These are phyloP conservation scores for Phytophthora capsici DNA, from an alignment of 352 stramenopile genomes.

Conservation along the genomic window DNA sequence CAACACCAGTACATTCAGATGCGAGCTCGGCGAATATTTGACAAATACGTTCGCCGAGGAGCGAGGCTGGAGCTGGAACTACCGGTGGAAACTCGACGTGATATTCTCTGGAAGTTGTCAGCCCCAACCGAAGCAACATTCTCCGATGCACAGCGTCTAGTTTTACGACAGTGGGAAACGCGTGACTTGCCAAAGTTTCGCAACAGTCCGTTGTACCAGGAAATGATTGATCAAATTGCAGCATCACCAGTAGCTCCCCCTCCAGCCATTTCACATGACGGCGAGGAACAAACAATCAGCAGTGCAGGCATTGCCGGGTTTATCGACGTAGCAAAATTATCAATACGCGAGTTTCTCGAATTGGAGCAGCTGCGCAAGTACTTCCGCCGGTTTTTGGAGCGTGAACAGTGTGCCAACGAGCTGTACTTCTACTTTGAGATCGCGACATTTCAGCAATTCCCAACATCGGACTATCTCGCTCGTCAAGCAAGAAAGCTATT, in stretches of 20 bases:
- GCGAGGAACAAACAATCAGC: constrained; percentile 16
- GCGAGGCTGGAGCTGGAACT: constrained; percentile 70
- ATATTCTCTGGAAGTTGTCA: constrained; percentile 72
- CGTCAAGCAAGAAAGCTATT: constrained; percentile 74
- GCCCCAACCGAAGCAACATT: constrained; percentile 68
- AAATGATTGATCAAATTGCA: constrained; percentile 48
- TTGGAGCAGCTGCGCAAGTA: constrained; percentile 59
- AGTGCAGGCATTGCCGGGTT: constrained; percentile 31
- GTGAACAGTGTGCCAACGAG: constrained; percentile 74
- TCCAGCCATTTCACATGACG: constrained; percentile 16
- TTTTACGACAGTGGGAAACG: constrained; percentile 63
- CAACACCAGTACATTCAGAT: constrained; percentile 80
- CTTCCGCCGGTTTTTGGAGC: constrained; percentile 76
- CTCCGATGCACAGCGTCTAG: constrained; percentile 58
- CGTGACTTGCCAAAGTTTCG: constrained; percentile 55
- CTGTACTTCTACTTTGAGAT: constrained; percentile 84
- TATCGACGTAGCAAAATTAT: constrained; percentile 55
- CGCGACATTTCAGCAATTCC: constrained; percentile 72
- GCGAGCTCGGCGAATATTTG: constrained; percentile 73
- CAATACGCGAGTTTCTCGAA: constrained; percentile 68
- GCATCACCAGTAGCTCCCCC: constrained; percentile 10
- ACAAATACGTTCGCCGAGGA: constrained; percentile 70
- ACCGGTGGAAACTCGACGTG: constrained; percentile 59
- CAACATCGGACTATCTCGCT: constrained; percentile 75
- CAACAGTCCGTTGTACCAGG: constrained; percentile 38